Conservation (phyloP, 495 filamentous ascomycete genomes). For the Penicillium malachiteum region DNA sequence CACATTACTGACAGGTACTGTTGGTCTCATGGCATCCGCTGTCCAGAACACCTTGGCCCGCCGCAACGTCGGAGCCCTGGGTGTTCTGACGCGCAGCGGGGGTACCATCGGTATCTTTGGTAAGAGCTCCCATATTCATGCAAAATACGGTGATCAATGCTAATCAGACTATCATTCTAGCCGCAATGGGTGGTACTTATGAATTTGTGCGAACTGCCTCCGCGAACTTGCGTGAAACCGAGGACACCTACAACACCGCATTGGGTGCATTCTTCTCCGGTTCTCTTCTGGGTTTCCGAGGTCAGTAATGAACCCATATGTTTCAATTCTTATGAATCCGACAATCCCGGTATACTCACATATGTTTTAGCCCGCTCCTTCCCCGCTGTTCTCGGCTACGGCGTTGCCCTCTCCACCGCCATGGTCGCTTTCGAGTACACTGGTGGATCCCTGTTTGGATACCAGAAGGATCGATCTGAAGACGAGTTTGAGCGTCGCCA, state of each 20-base stretch:
- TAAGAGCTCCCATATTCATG: constrained; percentile 35
- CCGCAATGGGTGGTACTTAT: constrained; percentile 77
- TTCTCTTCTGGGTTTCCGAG: constrained; percentile 61
- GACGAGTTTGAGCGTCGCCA: constrained; percentile 85
- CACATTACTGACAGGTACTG: constrained; percentile 60
- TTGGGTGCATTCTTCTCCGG: constrained; percentile 75
- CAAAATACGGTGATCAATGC: constrained; percentile 6
- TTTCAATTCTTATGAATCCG: neutral
- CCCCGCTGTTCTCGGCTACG: constrained; percentile 77
- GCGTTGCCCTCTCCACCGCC: constrained; percentile 59
- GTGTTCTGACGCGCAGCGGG: constrained; percentile 72
- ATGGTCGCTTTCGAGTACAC: constrained; percentile 75
- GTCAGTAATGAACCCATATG: constrained; percentile 38
- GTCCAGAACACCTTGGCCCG: constrained; percentile 82
- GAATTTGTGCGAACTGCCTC: constrained; percentile 70
- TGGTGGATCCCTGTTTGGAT: constrained; percentile 63
- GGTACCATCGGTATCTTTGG: constrained; percentile 65
- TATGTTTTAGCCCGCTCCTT: constrained; percentile 63
- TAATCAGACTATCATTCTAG: constrained; percentile 42
- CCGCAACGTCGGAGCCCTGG: constrained; percentile 72
- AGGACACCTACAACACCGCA: constrained; percentile 68
- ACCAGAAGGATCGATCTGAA: constrained; percentile 53
- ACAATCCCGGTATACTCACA: neutral
- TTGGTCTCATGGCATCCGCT: constrained; percentile 70
- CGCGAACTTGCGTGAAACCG: constrained; percentile 74